These are phyloP conservation scores for Diaporthe vaccinii DNA, from an alignment of 2,329 filamentous ascomycete species.

Conservation along the genomic window DNA sequence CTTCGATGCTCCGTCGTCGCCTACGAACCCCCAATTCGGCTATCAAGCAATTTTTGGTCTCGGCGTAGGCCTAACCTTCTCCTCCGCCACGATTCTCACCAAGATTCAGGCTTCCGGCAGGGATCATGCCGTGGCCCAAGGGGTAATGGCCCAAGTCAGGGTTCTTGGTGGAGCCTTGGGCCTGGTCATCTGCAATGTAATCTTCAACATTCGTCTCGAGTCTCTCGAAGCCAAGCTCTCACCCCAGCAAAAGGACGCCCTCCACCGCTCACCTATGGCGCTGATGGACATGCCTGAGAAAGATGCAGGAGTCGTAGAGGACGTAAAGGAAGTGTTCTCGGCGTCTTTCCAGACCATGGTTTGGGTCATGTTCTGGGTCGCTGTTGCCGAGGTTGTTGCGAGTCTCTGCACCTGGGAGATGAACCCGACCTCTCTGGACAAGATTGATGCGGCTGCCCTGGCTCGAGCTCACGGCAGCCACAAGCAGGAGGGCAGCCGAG, in stretches of 20 bases:
- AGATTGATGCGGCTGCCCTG: conserved; percentile 46
- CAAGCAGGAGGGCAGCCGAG: conserved; percentile 36
- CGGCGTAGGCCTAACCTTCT: conserved; percentile 71
- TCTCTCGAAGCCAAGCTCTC: conserved; percentile 48
- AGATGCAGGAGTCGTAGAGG: conserved; percentile 44
- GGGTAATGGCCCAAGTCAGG: conserved; percentile 70
- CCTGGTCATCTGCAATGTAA: conserved; percentile 69
- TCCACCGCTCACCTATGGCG: conserved; percentile 60
- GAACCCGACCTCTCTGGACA: conserved; percentile 49
- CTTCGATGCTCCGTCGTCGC: conserved; percentile 49
- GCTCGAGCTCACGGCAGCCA: conserved; percentile 38
- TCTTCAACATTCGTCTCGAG: conserved; percentile 64
- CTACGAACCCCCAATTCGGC: conserved; percentile 61
- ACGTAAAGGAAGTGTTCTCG: conserved; percentile 58
- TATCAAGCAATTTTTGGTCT: conserved; percentile 70
- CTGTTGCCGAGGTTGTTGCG: conserved; percentile 57
- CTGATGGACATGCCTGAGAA: conserved; percentile 52
- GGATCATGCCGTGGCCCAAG: conserved; percentile 70
- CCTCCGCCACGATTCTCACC: conserved; percentile 69
- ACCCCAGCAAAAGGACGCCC: conserved; percentile 53
- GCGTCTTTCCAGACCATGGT: conserved; percentile 61
- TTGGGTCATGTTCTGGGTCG: conserved; percentile 60
- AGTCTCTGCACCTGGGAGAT: conserved; percentile 61
- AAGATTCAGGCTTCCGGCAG: conserved; percentile 63
- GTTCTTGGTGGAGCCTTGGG: conserved; percentile 72